Conservation (phyloP, 2,329 filamentous ascomycete species). For the Aureobasidium lini region DNA sequence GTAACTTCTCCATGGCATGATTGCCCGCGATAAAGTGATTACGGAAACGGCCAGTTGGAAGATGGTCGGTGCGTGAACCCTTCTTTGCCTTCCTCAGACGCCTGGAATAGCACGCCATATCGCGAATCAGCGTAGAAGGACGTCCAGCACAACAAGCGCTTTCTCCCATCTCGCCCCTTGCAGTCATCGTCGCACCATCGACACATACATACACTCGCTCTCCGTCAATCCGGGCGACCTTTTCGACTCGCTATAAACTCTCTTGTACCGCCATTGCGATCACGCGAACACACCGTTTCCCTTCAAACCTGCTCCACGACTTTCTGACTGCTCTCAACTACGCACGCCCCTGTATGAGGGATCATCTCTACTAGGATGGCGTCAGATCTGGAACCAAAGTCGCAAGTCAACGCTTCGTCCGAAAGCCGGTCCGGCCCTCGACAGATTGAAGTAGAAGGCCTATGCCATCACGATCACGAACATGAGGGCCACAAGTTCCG, state of each 20-base stretch:
- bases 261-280: neutral
- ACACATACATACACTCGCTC: conserved; percentile 3
- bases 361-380: neutral
- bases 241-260: neutral
- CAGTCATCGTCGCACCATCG: conserved; percentile 4
- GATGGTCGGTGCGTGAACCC: neutral
- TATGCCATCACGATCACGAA: conserved; percentile 28
- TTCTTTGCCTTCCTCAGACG: neutral
- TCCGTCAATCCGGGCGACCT: neutral
- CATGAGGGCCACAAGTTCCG: conserved; percentile 21
- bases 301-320: neutral
- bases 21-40: neutral
- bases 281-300: neutral
- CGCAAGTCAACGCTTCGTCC: neutral
- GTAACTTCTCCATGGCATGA: neutral
- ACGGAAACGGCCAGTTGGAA: neutral
- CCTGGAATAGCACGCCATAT: conserved; percentile 4
- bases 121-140: neutral
- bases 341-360: neutral
- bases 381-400: neutral
- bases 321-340: neutral
- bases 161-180: conserved; percentile 4
- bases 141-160: neutral
- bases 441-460: conserved; percentile 18
- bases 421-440: conserved; percentile 1